Conservation (phyloP, 73 alveolate genomes). For the Stentor coeruleus region DNA sequence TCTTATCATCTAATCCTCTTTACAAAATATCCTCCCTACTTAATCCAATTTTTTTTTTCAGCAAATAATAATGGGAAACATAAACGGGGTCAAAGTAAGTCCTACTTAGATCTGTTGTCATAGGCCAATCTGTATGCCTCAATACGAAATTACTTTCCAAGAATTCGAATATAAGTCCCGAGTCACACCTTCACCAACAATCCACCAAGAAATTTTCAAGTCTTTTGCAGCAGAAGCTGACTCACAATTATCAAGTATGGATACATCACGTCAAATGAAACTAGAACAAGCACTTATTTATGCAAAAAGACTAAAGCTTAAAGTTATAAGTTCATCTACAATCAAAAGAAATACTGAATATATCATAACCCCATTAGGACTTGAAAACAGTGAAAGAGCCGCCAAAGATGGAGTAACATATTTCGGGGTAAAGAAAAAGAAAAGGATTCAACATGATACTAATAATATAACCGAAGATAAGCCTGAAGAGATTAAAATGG, state of each 20-base stretch:
- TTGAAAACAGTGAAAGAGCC: constrained; percentile 35
- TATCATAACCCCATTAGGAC: constrained; percentile 40
- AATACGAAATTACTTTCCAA: constrained; percentile 36
- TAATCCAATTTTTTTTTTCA: too few relatives aligned
- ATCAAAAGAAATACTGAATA: background rate
- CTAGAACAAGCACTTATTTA: background rate
- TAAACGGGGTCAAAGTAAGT: background rate
- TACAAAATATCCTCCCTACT: too few relatives aligned
- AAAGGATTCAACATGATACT: constrained; percentile 38
- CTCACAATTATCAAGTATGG: background rate
- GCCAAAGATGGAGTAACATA: constrained; percentile 53
- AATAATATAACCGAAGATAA: constrained; percentile 35
- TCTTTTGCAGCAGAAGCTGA: background rate
- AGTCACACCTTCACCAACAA: constrained; percentile 15
- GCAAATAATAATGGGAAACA: constrained; percentile 20
- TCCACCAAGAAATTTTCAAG: background rate
- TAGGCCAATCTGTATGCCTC: constrained; percentile 14
- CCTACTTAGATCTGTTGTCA: constrained; percentile 10
- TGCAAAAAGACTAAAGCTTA: background rate
- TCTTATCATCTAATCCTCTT: too few relatives aligned
- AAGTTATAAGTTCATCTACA: background rate
- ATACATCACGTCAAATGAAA: background rate
- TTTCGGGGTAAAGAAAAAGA: constrained; percentile 59
- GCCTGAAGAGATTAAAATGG: constrained; percentile 14
- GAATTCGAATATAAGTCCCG: constrained; percentile 44